These are phyloP conservation scores for Hyphodiscus hymeniophilus DNA, from an alignment of 495 filamentous ascomycete species.

Conservation along the genomic window DNA sequence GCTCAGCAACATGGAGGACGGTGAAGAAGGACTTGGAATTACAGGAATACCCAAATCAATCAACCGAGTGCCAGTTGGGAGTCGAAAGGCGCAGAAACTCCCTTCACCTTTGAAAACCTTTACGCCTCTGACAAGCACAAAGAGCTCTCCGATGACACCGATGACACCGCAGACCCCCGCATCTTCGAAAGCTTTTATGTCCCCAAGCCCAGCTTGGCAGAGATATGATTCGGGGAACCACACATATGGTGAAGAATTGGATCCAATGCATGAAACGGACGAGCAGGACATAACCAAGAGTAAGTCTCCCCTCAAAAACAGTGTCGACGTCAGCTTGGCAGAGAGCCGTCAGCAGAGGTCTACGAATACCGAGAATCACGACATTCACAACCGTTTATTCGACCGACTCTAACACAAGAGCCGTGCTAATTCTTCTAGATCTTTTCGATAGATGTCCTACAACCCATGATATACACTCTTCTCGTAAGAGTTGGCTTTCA, in stretches of 20 bases:
- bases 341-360: not conserved
- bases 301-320: not conserved
- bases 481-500: conserved; percentile 42
- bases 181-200: conserved; percentile 1
- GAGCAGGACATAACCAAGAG: not conserved
- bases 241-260: not conserved
- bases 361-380: not conserved
- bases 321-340: not conserved
- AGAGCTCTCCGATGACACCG: not conserved
- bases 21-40: not conserved
- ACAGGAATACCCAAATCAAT: not conserved
- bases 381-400: not conserved
- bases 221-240: not conserved
- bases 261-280: not conserved
- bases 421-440: not conserved
- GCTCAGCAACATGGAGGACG: not conserved
- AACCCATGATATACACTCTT: not conserved
- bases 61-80: not conserved
- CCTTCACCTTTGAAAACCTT: not conserved
- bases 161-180: not conserved
- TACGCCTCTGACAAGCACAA: not conserved
- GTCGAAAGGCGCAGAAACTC: not conserved
- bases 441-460: not conserved
- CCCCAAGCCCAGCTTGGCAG: not conserved
- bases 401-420: not conserved